A percentile compares a stretch with the other conserved stretches of the same genome.
phyloP scores from a whole-genome alignment of 371 early-diverging fungal genomes.

The Mucor indicus region DNA sequence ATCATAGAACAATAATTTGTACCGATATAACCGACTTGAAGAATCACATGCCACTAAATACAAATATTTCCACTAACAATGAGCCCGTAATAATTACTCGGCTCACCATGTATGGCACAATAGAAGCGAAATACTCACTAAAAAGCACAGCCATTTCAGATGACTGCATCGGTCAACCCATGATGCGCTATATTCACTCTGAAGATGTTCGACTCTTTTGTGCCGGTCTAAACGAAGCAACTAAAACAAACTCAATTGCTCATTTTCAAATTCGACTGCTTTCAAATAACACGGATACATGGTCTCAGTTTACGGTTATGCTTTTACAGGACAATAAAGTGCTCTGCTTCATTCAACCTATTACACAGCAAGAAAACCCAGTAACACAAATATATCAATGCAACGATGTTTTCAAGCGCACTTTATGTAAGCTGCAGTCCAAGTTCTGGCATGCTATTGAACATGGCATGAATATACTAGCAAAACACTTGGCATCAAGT shows the following conservation, averaged over 20 bases:
- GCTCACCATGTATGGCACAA: conserved; percentile 27
- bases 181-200: conserved; percentile 26
- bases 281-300: background rate
- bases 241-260: background rate
- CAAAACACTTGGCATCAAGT: conserved; percentile 7
- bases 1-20: conserved; percentile 4
- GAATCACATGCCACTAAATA: too few species aligned
- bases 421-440: conserved; percentile 7
- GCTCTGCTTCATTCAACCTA: conserved; percentile 14
- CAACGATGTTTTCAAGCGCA: conserved; percentile 1
- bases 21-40: conserved; percentile 19
- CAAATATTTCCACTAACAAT: too few species aligned
- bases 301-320: conserved; percentile 16
- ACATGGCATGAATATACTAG: conserved; percentile 12
- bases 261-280: background rate
- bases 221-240: conserved; percentile 10
- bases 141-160: background rate
- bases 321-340: conserved; percentile 10
- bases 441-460: conserved; percentile 19
- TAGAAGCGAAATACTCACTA: conserved; percentile 13
- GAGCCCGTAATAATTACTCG: conserved; percentile 14
- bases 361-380: background rate
- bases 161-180: conserved; percentile 15
- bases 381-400: background rate
- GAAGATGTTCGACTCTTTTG: conserved; percentile 23